Base-by-base conservation (phyloP, 75 land plant genomes). In the Sequoia sempervirens region DNA sequence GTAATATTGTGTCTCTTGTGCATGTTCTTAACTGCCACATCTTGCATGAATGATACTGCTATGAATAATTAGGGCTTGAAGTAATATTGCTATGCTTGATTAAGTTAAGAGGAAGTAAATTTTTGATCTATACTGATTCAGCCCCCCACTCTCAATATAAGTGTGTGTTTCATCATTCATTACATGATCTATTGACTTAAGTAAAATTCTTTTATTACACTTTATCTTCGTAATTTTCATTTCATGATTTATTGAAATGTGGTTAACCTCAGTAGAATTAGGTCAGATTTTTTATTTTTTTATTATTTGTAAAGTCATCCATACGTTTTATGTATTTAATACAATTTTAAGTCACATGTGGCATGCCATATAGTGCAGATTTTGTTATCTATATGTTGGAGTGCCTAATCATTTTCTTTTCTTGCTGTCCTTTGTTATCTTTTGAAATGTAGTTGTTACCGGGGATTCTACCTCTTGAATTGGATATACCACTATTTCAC, bases 401-500 rank as follows among this genome's bases (percentile, higher is more conserved):
- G 26, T 20, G 5, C 28, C 66, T 23, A 61, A 61, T 20, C 66
- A 61, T 23, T 23, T 61, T 61, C 7, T 18, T 61, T 23, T 23
- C 5, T 23, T 61, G 7, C 66, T 26, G 26, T 23, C n/a, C 7
- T 23, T 61, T 61, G 7, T 61, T 26, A 23, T 61, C 66, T 61
- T 61, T 20, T 61, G 66, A 23, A 61, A 23, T 61, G 58, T 86
- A 93, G 94, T n/a, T 90, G 89, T 54, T 93, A 93, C 73, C 83
- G 91, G 66, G 87, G 89, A 36, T 72, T 93, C 5, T 93, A 93
- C 83, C 78, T 93, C 41, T 34, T 91, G 43, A 91, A 92, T 84
- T 93, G 92, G 94, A 79, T 89, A 23, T 90, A 88, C 70, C 92
- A 91, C 15, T 93, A 79, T 85, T 82, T 91, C 84, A 84, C 84